These are phyloP conservation scores for Petunia secreta DNA, from an alignment of 257 asterid species.

Conservation along the genomic window DNA sequence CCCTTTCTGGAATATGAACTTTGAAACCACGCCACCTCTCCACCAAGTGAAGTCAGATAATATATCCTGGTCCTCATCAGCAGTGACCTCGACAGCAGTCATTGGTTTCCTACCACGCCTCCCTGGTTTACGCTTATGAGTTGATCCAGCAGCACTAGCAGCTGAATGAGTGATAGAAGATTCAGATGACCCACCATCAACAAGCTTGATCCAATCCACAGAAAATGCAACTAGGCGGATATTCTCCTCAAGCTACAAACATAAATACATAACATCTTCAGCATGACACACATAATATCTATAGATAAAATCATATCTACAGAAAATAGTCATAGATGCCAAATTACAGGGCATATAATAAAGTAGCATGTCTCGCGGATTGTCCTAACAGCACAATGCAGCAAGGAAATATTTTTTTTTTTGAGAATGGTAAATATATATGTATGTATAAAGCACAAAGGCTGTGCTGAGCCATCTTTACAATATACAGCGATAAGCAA, in stretches of 20 bases:
- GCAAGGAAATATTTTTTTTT: too few relatives aligned
- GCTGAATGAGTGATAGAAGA: slow-evolving; percentile 52
- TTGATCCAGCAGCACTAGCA: slow-evolving; percentile 55
- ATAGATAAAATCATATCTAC: neutral
- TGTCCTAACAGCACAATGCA: neutral
- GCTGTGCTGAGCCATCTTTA: too few relatives aligned
- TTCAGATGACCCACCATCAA: slow-evolving; percentile 56
- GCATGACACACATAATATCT: slow-evolving; percentile 25
- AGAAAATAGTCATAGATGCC: slow-evolving; percentile 10
- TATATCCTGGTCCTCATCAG: slow-evolving; percentile 46
- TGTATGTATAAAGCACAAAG: too few relatives aligned
- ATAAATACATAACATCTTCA: slow-evolving; percentile 34
- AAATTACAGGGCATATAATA: neutral
- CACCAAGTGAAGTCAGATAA: slow-evolving; percentile 68
- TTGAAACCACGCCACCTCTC: slow-evolving; percentile 66
- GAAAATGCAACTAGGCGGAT: slow-evolving; percentile 67
- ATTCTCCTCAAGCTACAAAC: slow-evolving; percentile 76
- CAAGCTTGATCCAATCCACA: slow-evolving; percentile 74
- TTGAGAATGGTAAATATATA: too few relatives aligned
- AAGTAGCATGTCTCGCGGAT: neutral
- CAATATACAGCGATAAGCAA: too few relatives aligned
- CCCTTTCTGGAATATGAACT: slow-evolving; percentile 59
- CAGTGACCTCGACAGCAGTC: slow-evolving; percentile 44
- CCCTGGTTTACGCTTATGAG: slow-evolving; percentile 76
- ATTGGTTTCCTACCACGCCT: slow-evolving; percentile 72